A percentile compares a stretch with the other conserved stretches of the same genome.
phyloP scores from a whole-genome alignment of 2,329 filamentous ascomycete species.

The Chaetomiaceae sp. region DNA sequence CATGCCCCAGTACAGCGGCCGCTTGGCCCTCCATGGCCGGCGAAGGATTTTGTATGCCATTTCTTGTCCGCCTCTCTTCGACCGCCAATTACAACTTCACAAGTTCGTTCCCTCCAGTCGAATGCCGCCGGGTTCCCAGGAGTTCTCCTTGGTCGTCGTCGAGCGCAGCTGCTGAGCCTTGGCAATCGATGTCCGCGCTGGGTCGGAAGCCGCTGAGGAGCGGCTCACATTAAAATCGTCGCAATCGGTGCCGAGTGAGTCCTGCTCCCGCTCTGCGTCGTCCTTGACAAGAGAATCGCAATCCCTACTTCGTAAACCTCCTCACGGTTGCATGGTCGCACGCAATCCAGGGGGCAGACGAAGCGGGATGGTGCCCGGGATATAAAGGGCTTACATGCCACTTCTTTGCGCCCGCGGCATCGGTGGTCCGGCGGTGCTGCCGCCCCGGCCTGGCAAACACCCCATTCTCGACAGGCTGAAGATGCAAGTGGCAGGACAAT shows the following conservation, averaged over 20 bases:
- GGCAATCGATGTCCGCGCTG: background rate
- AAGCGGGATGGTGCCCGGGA: constrained; percentile 10
- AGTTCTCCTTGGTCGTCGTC: too few relatives aligned
- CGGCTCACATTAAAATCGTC: constrained; percentile 17
- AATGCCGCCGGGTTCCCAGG: background rate
- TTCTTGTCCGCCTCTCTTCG: background rate
- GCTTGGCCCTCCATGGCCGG: constrained; percentile 54
- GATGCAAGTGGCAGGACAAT: constrained; percentile 27
- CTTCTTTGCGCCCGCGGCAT: background rate
- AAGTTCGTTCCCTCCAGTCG: background rate
- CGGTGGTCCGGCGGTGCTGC: constrained; percentile 13
- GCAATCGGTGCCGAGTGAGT: background rate
- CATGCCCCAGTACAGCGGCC: constrained; percentile 60
- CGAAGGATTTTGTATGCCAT: constrained; percentile 51
- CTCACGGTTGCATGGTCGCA: background rate
- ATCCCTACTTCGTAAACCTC: too few relatives aligned
- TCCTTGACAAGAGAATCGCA: constrained; percentile 1
- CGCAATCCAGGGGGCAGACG: background rate
- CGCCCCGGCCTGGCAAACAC: constrained; percentile 18
- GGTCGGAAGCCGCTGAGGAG: constrained; percentile 4
- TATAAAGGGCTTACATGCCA: constrained; percentile 12
- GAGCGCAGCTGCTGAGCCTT: background rate
- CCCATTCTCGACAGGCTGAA: constrained; percentile 23
- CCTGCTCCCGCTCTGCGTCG: background rate
- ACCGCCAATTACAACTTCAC: background rate